Conservation (phyloP, 768 basidiomycete species). For the Pleurotus tuber-regium region DNA sequence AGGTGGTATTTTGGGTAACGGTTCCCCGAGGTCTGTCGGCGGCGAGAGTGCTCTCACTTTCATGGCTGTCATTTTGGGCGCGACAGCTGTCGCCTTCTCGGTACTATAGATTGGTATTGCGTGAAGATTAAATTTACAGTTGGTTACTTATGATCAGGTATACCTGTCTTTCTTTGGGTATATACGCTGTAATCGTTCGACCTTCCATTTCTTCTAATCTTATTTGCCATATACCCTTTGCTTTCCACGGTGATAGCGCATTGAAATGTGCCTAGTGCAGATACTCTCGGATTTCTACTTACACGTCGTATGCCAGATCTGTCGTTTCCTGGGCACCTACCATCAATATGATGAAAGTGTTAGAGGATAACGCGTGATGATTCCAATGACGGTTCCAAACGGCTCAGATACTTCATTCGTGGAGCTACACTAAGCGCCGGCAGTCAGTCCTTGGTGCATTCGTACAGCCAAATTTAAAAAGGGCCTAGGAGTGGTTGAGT, state of each 20-base stretch:
- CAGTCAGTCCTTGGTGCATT: no score
- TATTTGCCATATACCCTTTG: constrained; percentile 9
- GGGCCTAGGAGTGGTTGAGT: no score
- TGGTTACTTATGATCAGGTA: neutral
- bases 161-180: neutral
- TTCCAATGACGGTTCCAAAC: no score
- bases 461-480: no score
- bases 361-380: no score
- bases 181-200: neutral
- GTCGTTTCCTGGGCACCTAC: no score
- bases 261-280: neutral
- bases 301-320: no score
- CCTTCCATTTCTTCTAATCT: constrained; percentile 6
- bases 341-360: no score
- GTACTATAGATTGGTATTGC: neutral
- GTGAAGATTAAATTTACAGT: neutral
- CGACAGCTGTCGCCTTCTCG: constrained; percentile 5
- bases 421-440: no score
- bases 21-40: constrained; percentile 19
- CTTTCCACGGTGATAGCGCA: no score
- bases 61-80: constrained; percentile 5
- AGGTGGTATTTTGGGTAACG: constrained; percentile 27
- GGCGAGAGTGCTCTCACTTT: constrained; percentile 8
- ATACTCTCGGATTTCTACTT: neutral
- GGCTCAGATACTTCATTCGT: no score